Percentiles rank a stretch among this genome's conserved stretches.
These are phyloP conservation scores for Wallacemonas collosoma DNA, from an alignment of 208 protist species.

Conservation along the genomic window DNA sequence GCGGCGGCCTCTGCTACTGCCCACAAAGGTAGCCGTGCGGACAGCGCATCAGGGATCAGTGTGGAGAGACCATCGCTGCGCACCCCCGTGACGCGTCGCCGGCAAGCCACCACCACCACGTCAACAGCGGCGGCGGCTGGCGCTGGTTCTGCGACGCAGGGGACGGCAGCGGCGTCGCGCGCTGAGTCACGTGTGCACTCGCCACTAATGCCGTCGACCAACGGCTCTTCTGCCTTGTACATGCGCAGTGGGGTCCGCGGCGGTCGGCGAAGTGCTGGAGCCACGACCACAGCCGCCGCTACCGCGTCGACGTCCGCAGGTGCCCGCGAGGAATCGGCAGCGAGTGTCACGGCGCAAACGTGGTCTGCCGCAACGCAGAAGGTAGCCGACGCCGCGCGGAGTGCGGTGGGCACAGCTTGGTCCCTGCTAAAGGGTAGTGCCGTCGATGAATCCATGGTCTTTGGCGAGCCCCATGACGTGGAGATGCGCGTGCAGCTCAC, in stretches of 20 bases:
- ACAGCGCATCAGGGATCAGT: too few species aligned
- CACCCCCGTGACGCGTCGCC: too few species aligned
- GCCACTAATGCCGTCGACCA: not conserved
- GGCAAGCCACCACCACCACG: not conserved
- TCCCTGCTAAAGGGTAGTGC: conserved; percentile 12
- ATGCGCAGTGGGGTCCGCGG: too few species aligned
- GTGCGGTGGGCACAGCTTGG: conserved; percentile 13
- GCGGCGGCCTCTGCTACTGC: not conserved
- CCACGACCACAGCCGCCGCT: not conserved
- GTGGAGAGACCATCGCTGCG: too few species aligned
- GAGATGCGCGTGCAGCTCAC: conserved; percentile 38
- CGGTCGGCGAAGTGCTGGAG: not conserved
- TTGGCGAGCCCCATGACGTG: conserved; percentile 27
- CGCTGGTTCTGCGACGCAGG: too few species aligned
- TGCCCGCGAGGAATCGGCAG: too few species aligned
- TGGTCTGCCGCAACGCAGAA: conserved; percentile 5
- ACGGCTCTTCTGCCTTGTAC: too few species aligned
- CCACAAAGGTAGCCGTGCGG: not conserved
- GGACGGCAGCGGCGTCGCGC: not conserved
- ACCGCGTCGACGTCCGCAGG: not conserved
- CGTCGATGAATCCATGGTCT: conserved; percentile 4
- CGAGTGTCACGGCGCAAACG: not conserved
- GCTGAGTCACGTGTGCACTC: not conserved
- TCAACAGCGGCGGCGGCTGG: not conserved
- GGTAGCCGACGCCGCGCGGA: conserved; percentile 2